Evolutionary conservation across 495 filamentous ascomycete species (phyloP).

Genomic region (Aspergillus baeticus): DNA sequence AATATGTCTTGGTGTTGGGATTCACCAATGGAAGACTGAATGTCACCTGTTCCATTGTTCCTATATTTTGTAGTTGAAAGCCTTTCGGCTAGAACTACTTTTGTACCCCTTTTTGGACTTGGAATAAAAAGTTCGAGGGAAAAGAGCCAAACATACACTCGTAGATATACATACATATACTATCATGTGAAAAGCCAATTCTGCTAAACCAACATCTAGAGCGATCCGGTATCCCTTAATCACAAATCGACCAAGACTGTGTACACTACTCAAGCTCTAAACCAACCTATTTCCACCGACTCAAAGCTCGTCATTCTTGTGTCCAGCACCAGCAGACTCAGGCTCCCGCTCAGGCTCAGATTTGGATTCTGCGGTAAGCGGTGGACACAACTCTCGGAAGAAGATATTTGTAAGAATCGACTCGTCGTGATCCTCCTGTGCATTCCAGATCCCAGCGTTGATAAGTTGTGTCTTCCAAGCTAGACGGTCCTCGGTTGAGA

Average conservation of each 20-base stretch:
- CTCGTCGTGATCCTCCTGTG: constrained; percentile 59
- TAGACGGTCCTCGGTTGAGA: constrained; percentile 55
- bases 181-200: neutral
- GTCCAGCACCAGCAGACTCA: neutral
- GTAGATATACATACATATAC: neutral
- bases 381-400: constrained; percentile 62
- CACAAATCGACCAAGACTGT: no score
- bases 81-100: no score
- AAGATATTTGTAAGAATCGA: constrained; percentile 68
- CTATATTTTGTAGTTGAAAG: no score
- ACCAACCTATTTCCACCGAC: no score
- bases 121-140: neutral
- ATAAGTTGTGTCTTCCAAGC: constrained; percentile 68
- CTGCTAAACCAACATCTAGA: neutral
- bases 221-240: no score
- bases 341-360: constrained; percentile 54
- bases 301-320: no score
- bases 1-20: neutral
- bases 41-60: no score
- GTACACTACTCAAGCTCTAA: no score
- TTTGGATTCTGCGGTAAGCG: neutral
- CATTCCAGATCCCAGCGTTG: constrained; percentile 67
- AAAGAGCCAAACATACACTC: neutral
- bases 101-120: neutral
- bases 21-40: no score